Conservation (phyloP, 2,329 filamentous ascomycete genomes). For the Phialophora chinensis region DNA sequence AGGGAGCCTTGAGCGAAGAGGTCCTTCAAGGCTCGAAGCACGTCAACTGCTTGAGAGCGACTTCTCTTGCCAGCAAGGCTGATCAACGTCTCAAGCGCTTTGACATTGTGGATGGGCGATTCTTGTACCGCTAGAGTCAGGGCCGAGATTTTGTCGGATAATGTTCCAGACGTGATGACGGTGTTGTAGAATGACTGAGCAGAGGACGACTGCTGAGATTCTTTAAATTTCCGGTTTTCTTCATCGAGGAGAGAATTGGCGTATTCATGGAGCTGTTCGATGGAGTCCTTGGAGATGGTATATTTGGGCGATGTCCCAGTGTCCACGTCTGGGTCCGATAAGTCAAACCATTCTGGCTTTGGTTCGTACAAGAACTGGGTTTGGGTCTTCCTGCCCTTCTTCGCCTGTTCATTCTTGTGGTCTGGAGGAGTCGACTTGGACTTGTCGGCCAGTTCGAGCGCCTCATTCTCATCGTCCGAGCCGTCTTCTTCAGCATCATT, state of each 20-base stretch:
- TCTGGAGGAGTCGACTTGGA: constrained; percentile 43
- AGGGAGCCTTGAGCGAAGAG: constrained; percentile 87
- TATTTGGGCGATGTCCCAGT: constrained; percentile 31
- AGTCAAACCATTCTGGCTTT: constrained; percentile 40
- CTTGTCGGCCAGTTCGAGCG: constrained; percentile 29
- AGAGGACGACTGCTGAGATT: constrained; percentile 74
- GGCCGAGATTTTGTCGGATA: constrained; percentile 95
- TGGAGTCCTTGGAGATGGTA: constrained; percentile 31
- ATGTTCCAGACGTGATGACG: constrained; percentile 94
- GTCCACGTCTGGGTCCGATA: constrained; percentile 26
- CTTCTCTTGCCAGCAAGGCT: constrained; percentile 89
- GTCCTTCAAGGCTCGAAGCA: constrained; percentile 93
- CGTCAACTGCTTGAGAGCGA: constrained; percentile 87
- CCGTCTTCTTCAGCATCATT: constrained; percentile 50
- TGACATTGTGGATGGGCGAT: constrained; percentile 89
- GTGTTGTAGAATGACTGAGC: constrained; percentile 96
- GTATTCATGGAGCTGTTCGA: constrained; percentile 65
- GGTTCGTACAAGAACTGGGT: constrained; percentile 37
- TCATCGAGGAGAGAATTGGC: constrained; percentile 76
- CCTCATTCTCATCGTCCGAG: constrained; percentile 44
- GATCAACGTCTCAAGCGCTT: constrained; percentile 84
- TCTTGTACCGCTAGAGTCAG: constrained; percentile 94
- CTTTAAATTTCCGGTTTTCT: constrained; percentile 77
- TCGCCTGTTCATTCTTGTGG: constrained; percentile 41
- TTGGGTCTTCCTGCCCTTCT: constrained; percentile 41